Evolutionary conservation across 192 early-diverging fungal genomes (phyloP).

Genomic region (Coemansia sp.): DNA sequence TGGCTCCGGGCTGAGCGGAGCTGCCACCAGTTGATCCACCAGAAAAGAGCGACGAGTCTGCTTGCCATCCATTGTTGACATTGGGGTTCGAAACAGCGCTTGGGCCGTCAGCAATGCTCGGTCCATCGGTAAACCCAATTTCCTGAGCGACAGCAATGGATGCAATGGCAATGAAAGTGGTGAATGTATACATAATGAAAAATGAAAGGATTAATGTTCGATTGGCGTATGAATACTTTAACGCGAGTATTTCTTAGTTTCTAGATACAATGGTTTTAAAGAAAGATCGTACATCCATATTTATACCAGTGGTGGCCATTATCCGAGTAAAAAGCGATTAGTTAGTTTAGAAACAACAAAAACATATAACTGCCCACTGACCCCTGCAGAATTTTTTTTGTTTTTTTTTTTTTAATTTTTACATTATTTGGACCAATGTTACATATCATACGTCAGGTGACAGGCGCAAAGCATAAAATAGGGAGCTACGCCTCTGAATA

Average conservation of each 20-base stretch:
- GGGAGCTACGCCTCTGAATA: background rate
- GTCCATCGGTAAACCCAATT: conserved; percentile 39
- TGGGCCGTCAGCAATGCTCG: conserved; percentile 32
- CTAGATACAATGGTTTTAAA: no score
- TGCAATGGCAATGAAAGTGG: conserved; percentile 26
- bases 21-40: conserved; percentile 1
- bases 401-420: no score
- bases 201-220: background rate
- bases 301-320: no score
- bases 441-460: background rate
- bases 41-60: conserved; percentile 38
- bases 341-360: no score
- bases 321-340: no score
- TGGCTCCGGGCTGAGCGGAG: background rate
- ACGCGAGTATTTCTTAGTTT: no score
- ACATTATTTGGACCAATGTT: no score
- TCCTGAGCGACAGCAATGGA: conserved; percentile 36
- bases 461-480: background rate
- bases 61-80: conserved; percentile 54
- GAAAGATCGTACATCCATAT: no score
- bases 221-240: no score
- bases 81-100: conserved; percentile 52
- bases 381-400: no score
- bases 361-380: no score
- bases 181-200: conserved; percentile 24